Conservation (phyloP, 2,329 filamentous ascomycete species). For the Paraphaeosphaeria minitans region DNA sequence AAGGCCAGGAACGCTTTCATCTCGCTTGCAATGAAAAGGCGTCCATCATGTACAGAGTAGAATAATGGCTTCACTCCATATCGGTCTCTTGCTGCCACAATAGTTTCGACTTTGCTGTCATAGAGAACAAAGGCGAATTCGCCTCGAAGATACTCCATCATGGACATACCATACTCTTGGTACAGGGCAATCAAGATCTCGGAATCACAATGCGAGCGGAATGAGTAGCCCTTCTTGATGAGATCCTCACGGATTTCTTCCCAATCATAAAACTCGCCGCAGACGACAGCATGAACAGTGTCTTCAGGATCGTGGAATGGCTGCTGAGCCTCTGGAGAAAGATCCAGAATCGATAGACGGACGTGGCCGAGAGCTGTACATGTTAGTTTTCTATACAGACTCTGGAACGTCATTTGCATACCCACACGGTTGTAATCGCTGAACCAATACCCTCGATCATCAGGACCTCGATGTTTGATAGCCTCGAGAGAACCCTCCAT, state of each 20-base stretch:
- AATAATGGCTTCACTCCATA: conserved; percentile 64
- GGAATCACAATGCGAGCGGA: conserved; percentile 55
- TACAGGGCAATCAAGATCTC: conserved; percentile 61
- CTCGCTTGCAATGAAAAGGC: conserved; percentile 52
- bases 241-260: conserved; percentile 51
- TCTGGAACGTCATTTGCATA: conserved; percentile 24
- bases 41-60: conserved; percentile 51
- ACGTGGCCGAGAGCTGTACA: conserved; percentile 30
- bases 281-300: conserved; percentile 61
- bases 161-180: conserved; percentile 51
- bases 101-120: conserved; percentile 48
- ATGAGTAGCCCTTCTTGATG: conserved; percentile 48
- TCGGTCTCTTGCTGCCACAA: conserved; percentile 59
- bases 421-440: conserved; percentile 51
- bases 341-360: conserved; percentile 34
- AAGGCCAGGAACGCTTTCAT: conserved; percentile 60
- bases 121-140: conserved; percentile 62
- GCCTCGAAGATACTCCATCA: conserved; percentile 56
- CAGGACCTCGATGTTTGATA: conserved; percentile 54
- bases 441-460: conserved; percentile 54
- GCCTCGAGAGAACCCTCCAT: conserved; percentile 22
- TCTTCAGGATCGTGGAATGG: conserved; percentile 28
- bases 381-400: conserved; percentile 12
- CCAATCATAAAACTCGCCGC: conserved; percentile 64
- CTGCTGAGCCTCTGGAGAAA: conserved; percentile 28